Conservation (phyloP, 2,329 filamentous ascomycete species). For the Hortaea sp. region DNA sequence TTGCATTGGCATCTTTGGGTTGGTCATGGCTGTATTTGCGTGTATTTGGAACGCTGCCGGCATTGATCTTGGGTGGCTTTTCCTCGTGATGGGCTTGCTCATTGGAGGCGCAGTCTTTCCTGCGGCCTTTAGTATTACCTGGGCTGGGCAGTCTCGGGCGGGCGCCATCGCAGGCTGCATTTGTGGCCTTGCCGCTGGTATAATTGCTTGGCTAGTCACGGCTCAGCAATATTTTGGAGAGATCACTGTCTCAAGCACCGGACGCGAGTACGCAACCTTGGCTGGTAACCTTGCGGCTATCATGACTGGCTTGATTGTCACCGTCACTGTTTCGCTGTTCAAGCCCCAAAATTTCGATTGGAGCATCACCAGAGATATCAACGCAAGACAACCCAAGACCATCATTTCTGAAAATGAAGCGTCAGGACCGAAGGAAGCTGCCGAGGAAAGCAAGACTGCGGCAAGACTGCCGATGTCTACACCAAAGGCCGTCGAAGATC, state of each 20-base stretch:
- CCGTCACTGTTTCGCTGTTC: slow-evolving; percentile 25
- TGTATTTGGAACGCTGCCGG: slow-evolving; percentile 13
- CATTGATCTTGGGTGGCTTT: slow-evolving; percentile 30
- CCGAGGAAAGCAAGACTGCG: background rate
- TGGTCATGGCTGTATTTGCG: slow-evolving; percentile 27
- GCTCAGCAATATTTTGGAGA: slow-evolving; percentile 24
- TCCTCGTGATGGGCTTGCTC: slow-evolving; percentile 27
- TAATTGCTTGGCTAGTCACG: slow-evolving; percentile 33
- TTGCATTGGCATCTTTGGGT: slow-evolving; percentile 30
- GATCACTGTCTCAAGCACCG: slow-evolving; percentile 29
- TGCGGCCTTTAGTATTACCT: slow-evolving; percentile 32
- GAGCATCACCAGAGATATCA: slow-evolving; percentile 30
- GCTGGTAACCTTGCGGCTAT: slow-evolving; percentile 31
- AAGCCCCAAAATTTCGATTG: slow-evolving; percentile 31
- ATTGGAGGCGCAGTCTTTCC: slow-evolving; percentile 36
- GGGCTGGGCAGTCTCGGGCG: slow-evolving; percentile 34
- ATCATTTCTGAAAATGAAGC: background rate
- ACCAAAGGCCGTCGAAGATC: background rate
- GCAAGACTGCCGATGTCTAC: background rate
- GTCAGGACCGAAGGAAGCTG: background rate
- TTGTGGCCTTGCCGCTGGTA: slow-evolving; percentile 32
- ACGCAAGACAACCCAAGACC: slow-evolving; percentile 12
- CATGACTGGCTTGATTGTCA: slow-evolving; percentile 33
- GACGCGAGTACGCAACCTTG: slow-evolving; percentile 28
- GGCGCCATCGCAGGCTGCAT: slow-evolving; percentile 37